Percentiles rank a stretch among this genome's conserved stretches.
Evolutionary conservation across 2,329 filamentous ascomycete species (phyloP).

Genomic region (Diaporthe sp.): DNA sequence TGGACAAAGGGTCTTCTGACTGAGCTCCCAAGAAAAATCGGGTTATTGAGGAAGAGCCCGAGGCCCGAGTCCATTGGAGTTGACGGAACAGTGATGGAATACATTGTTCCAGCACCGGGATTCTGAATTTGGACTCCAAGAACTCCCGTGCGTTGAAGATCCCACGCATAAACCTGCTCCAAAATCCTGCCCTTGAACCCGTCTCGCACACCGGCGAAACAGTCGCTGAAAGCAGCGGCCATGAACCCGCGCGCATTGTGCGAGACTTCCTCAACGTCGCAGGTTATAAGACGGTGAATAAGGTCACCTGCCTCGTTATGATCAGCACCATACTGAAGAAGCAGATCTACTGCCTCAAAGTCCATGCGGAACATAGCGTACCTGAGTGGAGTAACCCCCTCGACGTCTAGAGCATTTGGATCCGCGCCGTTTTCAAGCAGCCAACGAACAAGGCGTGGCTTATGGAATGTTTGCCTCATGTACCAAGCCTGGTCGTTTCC

Average conservation of each 20-base stretch:
- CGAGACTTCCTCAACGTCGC: not conserved
- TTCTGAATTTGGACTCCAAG: not conserved
- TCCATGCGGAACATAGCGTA: not conserved
- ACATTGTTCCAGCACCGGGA: not conserved
- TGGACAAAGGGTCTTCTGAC: not conserved
- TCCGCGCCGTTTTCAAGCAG: not conserved
- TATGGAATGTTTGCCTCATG: not conserved
- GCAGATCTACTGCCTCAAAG: not conserved
- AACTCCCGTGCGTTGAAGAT: not conserved
- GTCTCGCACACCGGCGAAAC: not conserved
- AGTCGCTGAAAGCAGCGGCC: not conserved
- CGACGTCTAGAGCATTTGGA: not conserved
- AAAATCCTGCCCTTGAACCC: not conserved
- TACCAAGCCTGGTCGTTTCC: constrained; percentile 1
- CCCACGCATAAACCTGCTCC: not conserved
- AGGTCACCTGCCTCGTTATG: not conserved
- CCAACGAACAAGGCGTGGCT: not conserved
- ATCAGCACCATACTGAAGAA: not conserved
- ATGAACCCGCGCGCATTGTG: not conserved
- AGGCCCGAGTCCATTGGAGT: not conserved
- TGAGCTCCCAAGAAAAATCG: not conserved
- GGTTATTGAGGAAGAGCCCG: not conserved
- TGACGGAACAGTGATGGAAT: not conserved
- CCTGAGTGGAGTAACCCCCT: not conserved
- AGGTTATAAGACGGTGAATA: not conserved